Conservation (phyloP, 1,139 yeast species). For the Eremothecium sinecaudum region DNA sequence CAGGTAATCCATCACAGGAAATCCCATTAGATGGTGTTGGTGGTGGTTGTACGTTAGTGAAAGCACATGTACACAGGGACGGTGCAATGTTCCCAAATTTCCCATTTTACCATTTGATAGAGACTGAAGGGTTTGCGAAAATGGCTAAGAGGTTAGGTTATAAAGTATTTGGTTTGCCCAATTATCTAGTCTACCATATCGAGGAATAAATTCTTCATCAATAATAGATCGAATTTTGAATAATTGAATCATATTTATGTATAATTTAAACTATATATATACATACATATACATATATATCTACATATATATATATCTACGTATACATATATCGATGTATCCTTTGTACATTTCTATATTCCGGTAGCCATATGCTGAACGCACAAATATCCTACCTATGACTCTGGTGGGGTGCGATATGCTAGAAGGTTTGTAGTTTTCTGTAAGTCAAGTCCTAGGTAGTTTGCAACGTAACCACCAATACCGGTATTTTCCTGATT, state of each 20-base stretch:
- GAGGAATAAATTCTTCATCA: slow-evolving; percentile 57
- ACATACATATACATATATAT: too few relatives aligned
- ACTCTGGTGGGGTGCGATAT: too few relatives aligned
- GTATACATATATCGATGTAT: too few relatives aligned
- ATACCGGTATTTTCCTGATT: slow-evolving; percentile 79
- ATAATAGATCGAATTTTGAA: too few relatives aligned
- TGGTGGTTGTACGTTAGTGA: slow-evolving; percentile 89
- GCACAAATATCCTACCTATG: too few relatives aligned
- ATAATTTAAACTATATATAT: too few relatives aligned
- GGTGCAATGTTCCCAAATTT: slow-evolving; percentile 99
- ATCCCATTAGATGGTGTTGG: slow-evolving; percentile 95
- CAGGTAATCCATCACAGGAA: slow-evolving; percentile 50
- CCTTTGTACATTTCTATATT: too few relatives aligned
- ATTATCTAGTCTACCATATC: slow-evolving; percentile 81
- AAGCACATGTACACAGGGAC: slow-evolving; percentile 95
- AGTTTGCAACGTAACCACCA: slow-evolving; percentile 56
- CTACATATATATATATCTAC: too few relatives aligned
- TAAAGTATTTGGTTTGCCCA: slow-evolving; percentile 85
- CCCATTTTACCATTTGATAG: slow-evolving; percentile 93
- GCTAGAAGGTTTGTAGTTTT: slow-evolving; percentile 42
- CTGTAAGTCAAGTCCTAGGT: slow-evolving; percentile 46
- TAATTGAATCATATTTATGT: too few relatives aligned
- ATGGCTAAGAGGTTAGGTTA: slow-evolving; percentile 95
- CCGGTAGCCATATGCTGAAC: too few relatives aligned
- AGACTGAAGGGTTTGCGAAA: slow-evolving; percentile 96